phyloP scores from a whole-genome alignment of 1,284 basidiomycete species.

The Apiotrichum sp. region DNA sequence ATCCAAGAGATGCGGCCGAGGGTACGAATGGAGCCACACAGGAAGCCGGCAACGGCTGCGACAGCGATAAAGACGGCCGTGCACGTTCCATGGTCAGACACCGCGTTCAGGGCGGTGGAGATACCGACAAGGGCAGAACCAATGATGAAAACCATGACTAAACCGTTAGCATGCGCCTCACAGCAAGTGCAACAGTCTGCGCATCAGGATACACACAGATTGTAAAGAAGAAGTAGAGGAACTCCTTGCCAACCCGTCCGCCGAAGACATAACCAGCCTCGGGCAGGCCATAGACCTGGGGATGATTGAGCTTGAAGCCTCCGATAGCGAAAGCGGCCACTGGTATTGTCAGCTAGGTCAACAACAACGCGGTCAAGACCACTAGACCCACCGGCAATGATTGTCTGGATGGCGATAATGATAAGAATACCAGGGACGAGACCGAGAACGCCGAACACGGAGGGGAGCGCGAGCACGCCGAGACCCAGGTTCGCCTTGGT shows the following conservation, averaged over 20 bases:
- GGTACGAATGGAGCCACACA: conserved; percentile 39
- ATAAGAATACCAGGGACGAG: conserved; percentile 33
- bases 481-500: conserved; percentile 36
- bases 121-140: conserved; percentile 24
- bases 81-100: conserved; percentile 19
- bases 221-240: conserved; percentile 8
- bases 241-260: conserved; percentile 16
- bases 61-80: conserved; percentile 37
- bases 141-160: conserved; percentile 26
- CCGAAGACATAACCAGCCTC: conserved; percentile 29
- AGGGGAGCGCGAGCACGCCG: conserved; percentile 35
- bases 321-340: conserved; percentile 15
- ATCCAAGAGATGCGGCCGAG: conserved; percentile 42
- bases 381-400: conserved; percentile 27
- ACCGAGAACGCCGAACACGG: conserved; percentile 29
- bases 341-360: background rate
- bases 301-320: conserved; percentile 26
- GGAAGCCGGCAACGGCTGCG: conserved; percentile 28
- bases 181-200: background rate
- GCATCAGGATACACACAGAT: conserved; percentile 2
- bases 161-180: background rate
- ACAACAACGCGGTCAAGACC: background rate
- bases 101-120: conserved; percentile 22
- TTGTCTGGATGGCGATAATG: conserved; percentile 27
- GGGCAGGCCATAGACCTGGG: conserved; percentile 21